Evolutionary conservation across 164 flowering plant genomes (phyloP), one percentile per base, ranked within the genome.

Genomic region (Stephania cephalantha): DNA sequence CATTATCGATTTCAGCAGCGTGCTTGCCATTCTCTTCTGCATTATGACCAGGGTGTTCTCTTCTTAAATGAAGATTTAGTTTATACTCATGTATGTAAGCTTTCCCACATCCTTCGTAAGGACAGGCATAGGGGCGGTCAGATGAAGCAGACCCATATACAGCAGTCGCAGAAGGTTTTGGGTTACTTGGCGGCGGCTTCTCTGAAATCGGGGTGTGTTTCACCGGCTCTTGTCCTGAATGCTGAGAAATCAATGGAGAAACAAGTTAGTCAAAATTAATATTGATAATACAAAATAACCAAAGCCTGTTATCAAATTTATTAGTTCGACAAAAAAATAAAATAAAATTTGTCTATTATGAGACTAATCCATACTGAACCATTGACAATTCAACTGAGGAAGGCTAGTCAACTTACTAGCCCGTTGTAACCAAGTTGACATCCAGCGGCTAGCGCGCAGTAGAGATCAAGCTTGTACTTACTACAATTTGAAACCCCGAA

Each of bases 21-120:
- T 83, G 85, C 69, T 89, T 93, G 7, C 87, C 86, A 79, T 88
- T 89, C 69, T 93, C 97, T 46, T 90, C 99, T 1, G 84, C 70
- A 74, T 86, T 80, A 79, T 95, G 96, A 12, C 90, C 95, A 48
- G 97, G 98, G 82, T 95, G 99, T 84, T 89, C 95, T 79, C 93
- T 86, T 79, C 87, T 89, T 46, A 95, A 77, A 79, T 95, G 99
- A 71, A 95, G 98, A 75, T 95, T 95, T 7, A 95, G 87, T 85
- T 95, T 95, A 87, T 95, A 95, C 71, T 95, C 99, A 66, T 95
- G 98, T 74, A 92, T 95, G 85, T 95, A 95, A 31, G 97, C 86
- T 82, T 95, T 93, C 10, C 85, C 94, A 68, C 99, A 95, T 52
- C 98, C 97, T 78, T 88, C 90, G 68, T 92, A 95, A 25, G 97